These are phyloP conservation scores for Backusella westeae DNA, from an alignment of 192 early-diverging fungal species.

Conservation along the genomic window DNA sequence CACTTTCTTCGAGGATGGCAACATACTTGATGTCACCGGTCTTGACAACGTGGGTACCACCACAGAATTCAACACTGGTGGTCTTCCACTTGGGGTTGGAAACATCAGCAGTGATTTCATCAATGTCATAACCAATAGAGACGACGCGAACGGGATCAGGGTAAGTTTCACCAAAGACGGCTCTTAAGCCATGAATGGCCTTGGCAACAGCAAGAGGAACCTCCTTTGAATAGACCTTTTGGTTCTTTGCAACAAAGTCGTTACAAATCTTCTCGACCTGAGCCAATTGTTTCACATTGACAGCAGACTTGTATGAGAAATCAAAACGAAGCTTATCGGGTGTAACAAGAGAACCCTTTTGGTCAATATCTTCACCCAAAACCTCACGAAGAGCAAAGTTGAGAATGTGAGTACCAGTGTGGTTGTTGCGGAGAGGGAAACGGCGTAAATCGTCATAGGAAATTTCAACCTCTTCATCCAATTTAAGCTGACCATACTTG, in stretches of 20 bases:
- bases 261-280: conserved; percentile 78
- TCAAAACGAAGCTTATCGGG: conserved; percentile 98
- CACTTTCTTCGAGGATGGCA: conserved; percentile 83
- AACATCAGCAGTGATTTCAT: conserved; percentile 80
- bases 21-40: conserved; percentile 90
- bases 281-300: conserved; percentile 65
- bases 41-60: conserved; percentile 92
- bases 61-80: conserved; percentile 95
- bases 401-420: conserved; percentile 93
- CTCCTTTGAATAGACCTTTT: conserved; percentile 78
- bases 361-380: conserved; percentile 77
- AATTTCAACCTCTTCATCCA: conserved; percentile 70
- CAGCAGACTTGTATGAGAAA: conserved; percentile 76
- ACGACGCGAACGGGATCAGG: conserved; percentile 98
- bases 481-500: conserved; percentile 77
- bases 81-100: conserved; percentile 77
- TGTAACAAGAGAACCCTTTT: conserved; percentile 94
- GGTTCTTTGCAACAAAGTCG: conserved; percentile 72
- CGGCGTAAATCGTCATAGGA: conserved; percentile 90
- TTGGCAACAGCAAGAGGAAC: conserved; percentile 80
- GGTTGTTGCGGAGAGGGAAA: conserved; percentile 91
- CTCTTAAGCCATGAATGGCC: conserved; percentile 88
- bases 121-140: conserved; percentile 84
- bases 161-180: conserved; percentile 97
- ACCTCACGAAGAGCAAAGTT: conserved; percentile 92